Base-by-base conservation (phyloP, 805 yeast genomes). In the Candida ulmi region DNA sequence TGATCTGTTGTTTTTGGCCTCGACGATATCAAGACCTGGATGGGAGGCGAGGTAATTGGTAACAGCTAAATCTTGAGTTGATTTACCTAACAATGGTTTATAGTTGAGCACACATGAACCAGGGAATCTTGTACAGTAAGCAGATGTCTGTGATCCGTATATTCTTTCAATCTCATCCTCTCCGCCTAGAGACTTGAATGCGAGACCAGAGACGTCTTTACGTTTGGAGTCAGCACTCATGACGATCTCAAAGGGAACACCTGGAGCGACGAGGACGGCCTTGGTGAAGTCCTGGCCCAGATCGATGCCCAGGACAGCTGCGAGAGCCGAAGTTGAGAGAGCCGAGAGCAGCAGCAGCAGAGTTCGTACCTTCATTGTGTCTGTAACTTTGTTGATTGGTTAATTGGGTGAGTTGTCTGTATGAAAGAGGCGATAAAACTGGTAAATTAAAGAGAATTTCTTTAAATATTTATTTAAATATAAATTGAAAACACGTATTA, bases 221-320 rank as follows among this genome's bases (percentile, higher is more conserved):
- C 99, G 72, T 62, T 88, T 87, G 3, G 96, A 83, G 53, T 93
- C 98, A 19, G 87, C 82, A 4, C 97, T 87, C 45, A 93, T 66
- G 12, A 93, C 82, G 30, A 93, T 74, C 54, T 93, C 98, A 56
- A 90, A 80, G 13, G 88, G 83, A 17, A 88, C 79, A 11, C 88
- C 87, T 0, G 97, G 97, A 0, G 96, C 96, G 30, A 93, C 84
- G 34, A 93, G 68, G 36, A 82, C 86, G 2, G 95, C 88, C 58
- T 93, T 93, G 18, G 88, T 76, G 66, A 70, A 84, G 54, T 88
- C 91, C 40, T 85, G 83, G 38, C 99, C 99, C 55, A 73, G 80
- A 58, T 93, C 99, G 30, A 93, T 68, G 17, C 96, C 98, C 36
- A 93, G 65, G 9, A 93, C 73, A 2, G 96, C 91, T 11, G 75